phyloP scores from a whole-genome alignment of 306 rosid genomes.

The Benincasa hispida region DNA sequence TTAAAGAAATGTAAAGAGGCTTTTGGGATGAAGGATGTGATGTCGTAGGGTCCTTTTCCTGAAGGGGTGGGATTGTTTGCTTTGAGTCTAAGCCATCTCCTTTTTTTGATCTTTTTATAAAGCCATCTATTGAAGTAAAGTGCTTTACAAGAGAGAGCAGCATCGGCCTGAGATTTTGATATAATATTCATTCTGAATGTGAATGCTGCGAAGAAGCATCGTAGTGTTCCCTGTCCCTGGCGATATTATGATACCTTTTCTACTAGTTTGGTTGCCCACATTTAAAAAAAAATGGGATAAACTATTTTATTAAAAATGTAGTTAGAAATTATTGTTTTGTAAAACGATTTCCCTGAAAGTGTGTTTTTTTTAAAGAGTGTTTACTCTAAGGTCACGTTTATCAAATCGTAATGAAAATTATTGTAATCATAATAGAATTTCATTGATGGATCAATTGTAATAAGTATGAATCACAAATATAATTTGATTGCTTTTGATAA shows the following conservation, averaged over 20 bases:
- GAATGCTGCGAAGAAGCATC: not conserved
- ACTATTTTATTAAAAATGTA: not conserved
- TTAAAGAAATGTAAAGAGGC: conserved; percentile 19
- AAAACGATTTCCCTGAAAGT: too few relatives aligned
- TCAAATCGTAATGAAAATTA: too few relatives aligned
- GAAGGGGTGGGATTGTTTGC: conserved; percentile 25
- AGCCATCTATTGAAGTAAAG: not conserved
- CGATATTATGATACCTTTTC: not conserved
- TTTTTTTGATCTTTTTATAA: conserved; percentile 15
- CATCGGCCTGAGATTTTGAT: conserved; percentile 33
- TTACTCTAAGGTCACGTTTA: too few relatives aligned
- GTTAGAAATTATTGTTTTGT: too few relatives aligned
- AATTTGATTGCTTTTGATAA: too few relatives aligned
- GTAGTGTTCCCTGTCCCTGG: not conserved
- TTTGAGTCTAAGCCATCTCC: conserved; percentile 28
- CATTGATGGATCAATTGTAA: too few relatives aligned
- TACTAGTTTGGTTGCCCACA: not conserved
- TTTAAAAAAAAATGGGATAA: too few relatives aligned
- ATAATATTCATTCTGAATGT: conserved; percentile 3
- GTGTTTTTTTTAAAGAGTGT: not conserved
- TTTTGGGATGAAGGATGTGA: conserved; percentile 34
- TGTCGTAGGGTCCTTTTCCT: conserved; percentile 14
- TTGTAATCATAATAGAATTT: too few relatives aligned
- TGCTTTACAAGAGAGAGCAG: conserved; percentile 21
- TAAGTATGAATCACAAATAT: too few relatives aligned